A percentile compares a stretch with the other conserved stretches of the same genome.
Evolutionary conservation across 768 basidiomycete genomes (phyloP).

Genomic region (Harrya chromipes): DNA sequence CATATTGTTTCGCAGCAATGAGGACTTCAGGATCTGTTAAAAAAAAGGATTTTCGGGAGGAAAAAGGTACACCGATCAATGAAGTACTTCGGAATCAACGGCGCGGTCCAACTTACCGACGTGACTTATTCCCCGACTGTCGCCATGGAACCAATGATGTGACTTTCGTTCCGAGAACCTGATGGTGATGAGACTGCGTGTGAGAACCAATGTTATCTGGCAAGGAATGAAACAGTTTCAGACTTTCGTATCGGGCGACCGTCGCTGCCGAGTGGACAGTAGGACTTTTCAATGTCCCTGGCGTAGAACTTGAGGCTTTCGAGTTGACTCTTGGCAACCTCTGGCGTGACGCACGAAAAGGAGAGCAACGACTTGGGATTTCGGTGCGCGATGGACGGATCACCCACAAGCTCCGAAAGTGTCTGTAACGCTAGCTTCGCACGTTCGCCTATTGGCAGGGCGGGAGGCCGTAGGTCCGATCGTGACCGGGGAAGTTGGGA

Average conservation of each 20-base stretch:
- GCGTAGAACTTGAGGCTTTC: conserved; percentile 47
- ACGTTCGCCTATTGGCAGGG: conserved; percentile 39
- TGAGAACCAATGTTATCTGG: not conserved
- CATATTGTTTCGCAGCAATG: conserved; percentile 14
- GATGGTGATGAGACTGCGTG: not conserved
- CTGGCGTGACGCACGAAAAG: conserved; percentile 59
- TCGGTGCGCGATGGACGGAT: conserved; percentile 44
- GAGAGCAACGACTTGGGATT: conserved; percentile 63
- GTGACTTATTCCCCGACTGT: conserved; percentile 52
- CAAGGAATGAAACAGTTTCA: conserved; percentile 16
- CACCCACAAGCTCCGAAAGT: conserved; percentile 49
- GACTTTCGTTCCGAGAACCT: conserved; percentile 60
- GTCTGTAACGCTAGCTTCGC: conserved; percentile 53
- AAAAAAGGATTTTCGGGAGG: not conserved
- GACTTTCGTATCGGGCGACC: conserved; percentile 64
- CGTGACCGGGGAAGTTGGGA: conserved; percentile 47
- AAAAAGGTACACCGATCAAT: too few relatives aligned
- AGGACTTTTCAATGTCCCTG: conserved; percentile 43
- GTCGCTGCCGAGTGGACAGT: conserved; percentile 54
- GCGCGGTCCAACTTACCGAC: conserved; percentile 38
- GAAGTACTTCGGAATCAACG: conserved; percentile 2
- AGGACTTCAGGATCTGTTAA: conserved; percentile 27
- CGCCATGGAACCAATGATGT: conserved; percentile 61
- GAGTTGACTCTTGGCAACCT: conserved; percentile 49
- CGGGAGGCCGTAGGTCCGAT: conserved; percentile 45